Evolutionary conservation across 108 stramenopile genomes (phyloP).

Genomic region (Nitzschia putrida): DNA sequence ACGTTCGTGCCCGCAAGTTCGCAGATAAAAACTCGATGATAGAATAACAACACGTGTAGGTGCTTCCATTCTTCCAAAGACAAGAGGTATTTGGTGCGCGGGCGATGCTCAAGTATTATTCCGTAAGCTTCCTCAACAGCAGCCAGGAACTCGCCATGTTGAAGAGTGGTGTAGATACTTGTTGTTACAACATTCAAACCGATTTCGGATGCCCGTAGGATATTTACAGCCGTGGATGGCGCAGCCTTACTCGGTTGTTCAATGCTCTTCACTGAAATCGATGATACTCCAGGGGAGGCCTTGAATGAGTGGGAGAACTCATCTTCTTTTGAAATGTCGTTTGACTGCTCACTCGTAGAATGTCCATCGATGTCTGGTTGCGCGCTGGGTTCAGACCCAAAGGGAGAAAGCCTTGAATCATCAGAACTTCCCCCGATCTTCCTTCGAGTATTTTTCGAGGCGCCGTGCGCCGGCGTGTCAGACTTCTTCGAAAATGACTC

Average conservation of each 20-base stretch:
- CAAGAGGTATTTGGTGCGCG: conserved; percentile 19
- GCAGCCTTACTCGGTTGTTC: background rate
- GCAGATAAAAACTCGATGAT: conserved; percentile 27
- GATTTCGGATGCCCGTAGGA: background rate
- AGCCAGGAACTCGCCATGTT: conserved; percentile 8
- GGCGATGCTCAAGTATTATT: conserved; percentile 14
- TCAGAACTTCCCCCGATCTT: too few relatives aligned
- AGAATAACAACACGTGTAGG: conserved; percentile 29
- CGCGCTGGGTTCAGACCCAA: background rate
- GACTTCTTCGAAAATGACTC: too few relatives aligned
- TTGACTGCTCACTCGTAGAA: background rate
- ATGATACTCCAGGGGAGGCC: too few relatives aligned
- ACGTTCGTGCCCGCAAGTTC: conserved; percentile 17
- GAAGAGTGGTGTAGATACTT: conserved; percentile 17
- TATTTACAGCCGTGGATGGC: background rate
- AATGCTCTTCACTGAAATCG: background rate
- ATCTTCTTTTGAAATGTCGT: background rate
- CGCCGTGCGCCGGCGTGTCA: too few relatives aligned
- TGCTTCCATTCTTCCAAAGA: conserved; percentile 36
- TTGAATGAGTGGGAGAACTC: too few relatives aligned
- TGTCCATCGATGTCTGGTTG: background rate
- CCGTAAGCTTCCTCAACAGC: conserved; percentile 11
- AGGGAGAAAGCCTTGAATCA: too few relatives aligned
- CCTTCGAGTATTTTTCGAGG: too few relatives aligned
- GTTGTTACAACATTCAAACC: background rate